Evolutionary conservation across 2,329 filamentous ascomycete genomes (phyloP), one percentile per base, ranked within the genome.

Genomic region (Escovopsis sp.): DNA sequence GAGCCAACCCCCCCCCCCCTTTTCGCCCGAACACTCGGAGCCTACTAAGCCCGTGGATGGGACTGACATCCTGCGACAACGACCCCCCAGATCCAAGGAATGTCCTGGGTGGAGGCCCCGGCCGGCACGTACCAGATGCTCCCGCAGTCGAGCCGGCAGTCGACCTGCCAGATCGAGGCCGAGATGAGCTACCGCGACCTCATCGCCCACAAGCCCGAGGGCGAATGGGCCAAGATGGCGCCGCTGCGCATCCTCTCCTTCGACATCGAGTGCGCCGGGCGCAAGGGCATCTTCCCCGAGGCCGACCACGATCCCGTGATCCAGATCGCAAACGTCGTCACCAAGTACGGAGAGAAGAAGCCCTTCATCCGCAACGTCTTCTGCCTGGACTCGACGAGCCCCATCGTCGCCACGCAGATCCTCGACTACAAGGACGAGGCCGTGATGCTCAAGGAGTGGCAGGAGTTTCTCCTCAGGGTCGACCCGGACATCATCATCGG

Each of bases 401-500:
- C 84, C 2, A 98, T 98, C 45, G 87, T 95, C 42, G 94, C 94
- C 45, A 96, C 91, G 0, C 84, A 98, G 53, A 80, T 98, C 41
- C 70, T 94, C 34, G 82, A 87, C 46, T 95, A 83, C 50, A 69
- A 81, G 14, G 72, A 74, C 35, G 91, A 98, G 58, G 77, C 82
- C 42, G 78, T 87, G 46, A 91, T 98, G 88, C 70, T 98, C n/a
- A 78, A 81, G 62, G 77, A 79, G 35, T 98, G 91, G 91, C 80
- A 84, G 53, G 74, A 93, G 45, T 98, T 98, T 49, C 62, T 98
- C 13, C 72, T 93, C 51, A 78, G 85, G 53, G 85, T 91, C 1
- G 91, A 98, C 50, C 89, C 91, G 0, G 91, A 98, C 63, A 84
- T 98, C 49, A 94, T 98, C 54, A 98, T 93, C 42, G 91, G 91